Evolutionary conservation across 257 asterid genomes (phyloP).

Genomic region (Fraxinus quadrangulata): DNA sequence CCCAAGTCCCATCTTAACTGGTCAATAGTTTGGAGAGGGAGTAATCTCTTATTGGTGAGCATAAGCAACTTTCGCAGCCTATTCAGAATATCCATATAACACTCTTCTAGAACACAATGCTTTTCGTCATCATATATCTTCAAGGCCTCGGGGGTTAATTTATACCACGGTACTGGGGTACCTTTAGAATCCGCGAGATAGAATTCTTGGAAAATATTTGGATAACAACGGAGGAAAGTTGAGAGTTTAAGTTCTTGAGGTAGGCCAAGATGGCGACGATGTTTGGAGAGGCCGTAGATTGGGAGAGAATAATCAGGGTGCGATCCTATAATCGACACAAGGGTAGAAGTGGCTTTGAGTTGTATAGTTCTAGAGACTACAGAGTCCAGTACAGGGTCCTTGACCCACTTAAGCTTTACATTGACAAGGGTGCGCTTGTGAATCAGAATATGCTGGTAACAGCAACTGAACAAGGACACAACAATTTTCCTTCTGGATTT

Average conservation of each 20-base stretch:
- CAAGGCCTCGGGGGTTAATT: conserved; percentile 49
- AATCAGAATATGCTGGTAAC: conserved; percentile 26
- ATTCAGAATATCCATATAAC: conserved; percentile 55
- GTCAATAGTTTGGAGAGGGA: conserved; percentile 79
- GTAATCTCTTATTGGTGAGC: conserved; percentile 65
- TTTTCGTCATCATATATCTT: conserved; percentile 48
- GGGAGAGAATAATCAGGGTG: conserved; percentile 58
- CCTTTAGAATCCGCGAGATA: conserved; percentile 63
- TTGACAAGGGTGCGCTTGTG: conserved; percentile 81
- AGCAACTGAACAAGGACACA: conserved; percentile 17
- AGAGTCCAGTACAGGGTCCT: conserved; percentile 65
- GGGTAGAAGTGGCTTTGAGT: conserved; percentile 69
- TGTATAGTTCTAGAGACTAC: conserved; percentile 51
- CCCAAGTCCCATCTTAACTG: conserved; percentile 89
- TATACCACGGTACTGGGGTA: conserved; percentile 82
- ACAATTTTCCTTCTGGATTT: background rate
- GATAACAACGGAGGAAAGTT: conserved; percentile 72
- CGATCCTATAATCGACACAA: conserved; percentile 60
- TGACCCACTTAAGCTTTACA: conserved; percentile 82
- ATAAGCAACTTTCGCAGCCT: conserved; percentile 74
- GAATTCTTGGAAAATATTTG: conserved; percentile 71
- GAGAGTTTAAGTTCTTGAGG: conserved; percentile 68
- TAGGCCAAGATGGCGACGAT: conserved; percentile 64
- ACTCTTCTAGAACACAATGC: conserved; percentile 33
- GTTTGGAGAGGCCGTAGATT: conserved; percentile 50